A percentile compares a stretch with the other conserved stretches of the same genome.
Evolutionary conservation across 1,139 yeast genomes (phyloP).

Genomic region (Saccharomyces hybrid): DNA sequence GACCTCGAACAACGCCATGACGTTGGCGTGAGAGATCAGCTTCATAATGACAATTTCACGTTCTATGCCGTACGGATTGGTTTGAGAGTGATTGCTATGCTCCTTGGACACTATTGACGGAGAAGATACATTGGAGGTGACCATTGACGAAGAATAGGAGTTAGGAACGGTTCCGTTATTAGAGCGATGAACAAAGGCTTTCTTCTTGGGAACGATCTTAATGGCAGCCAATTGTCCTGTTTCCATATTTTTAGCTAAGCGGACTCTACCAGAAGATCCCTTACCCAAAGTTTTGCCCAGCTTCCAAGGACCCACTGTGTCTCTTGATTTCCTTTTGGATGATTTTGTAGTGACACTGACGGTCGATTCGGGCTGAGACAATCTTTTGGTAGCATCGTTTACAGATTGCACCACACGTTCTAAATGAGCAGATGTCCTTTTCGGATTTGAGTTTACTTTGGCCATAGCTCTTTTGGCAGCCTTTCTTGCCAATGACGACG

Average conservation of each 20-base stretch:
- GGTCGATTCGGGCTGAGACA: constrained; percentile 41
- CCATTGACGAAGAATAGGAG: constrained; percentile 6
- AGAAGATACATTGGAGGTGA: constrained; percentile 13
- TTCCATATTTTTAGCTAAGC: constrained; percentile 59
- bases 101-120: constrained; percentile 11
- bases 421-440: constrained; percentile 17
- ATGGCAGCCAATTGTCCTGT: constrained; percentile 77
- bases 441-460: constrained; percentile 9
- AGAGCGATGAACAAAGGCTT: neutral
- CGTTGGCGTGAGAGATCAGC: constrained; percentile 66
- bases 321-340: constrained; percentile 28
- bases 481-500: constrained; percentile 18
- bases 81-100: neutral
- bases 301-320: constrained; percentile 68
- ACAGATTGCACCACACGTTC: constrained; percentile 38
- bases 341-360: constrained; percentile 22
- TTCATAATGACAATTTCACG: constrained; percentile 81
- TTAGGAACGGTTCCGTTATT: constrained; percentile 8
- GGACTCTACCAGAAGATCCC: constrained; percentile 76
- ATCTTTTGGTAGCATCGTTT: constrained; percentile 55
- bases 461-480: constrained; percentile 27
- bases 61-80: constrained; percentile 66
- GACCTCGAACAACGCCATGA: constrained; percentile 67
- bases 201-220: constrained; percentile 60
- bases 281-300: constrained; percentile 72